Base-by-base conservation (phyloP, 2,329 filamentous ascomycete species). In the Verticillium alfalfae region DNA sequence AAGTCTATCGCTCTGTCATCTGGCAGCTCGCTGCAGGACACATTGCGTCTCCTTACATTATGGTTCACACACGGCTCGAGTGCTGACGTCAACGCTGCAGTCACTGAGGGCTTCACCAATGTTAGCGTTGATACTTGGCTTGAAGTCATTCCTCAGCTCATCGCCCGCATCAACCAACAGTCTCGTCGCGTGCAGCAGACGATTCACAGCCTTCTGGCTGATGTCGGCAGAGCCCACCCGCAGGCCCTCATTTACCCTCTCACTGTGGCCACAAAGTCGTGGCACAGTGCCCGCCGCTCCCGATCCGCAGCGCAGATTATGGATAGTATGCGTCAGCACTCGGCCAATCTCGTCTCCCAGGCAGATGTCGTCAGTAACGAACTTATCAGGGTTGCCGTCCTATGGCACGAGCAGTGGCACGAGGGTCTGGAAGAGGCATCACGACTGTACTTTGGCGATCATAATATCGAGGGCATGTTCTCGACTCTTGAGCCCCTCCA, bases 321-420 rank as follows among this genome's bases (percentile, higher is more conserved):
- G 93, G 93, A 98, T 65, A 96, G 90, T 71, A 97, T 99, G 92
- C 90, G 93, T 45, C 90, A 94, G 67, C 96, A 99, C 73, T 98
- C 93, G 71, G 88, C 92, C 22, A 90, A 87, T 68, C 84, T 99
- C 39, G 95, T 99, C 9, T 92, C 97, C 66, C 95, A 99, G 75
- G 95, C 95, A 39, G 94, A 97, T 72, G 83, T 93, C 56, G 93
- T 99, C 67, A 98, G 94, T 73, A 91, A 95, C 70, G 96, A 99
- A 73, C 86, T 99, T 61, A 98, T 99, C 71, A 88, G 95, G 59
- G 96, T 99, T 63, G 95, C 95, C 16, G 94, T 99, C 2, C 77
- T 99, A 31, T 99, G 96, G 96, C 95, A 99, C 71, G 95, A 99
- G 71, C 90, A 96, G 67, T 99, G 95, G 95, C 95, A 99, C 67